These are phyloP conservation scores for Quercus suber DNA, from an alignment of 306 rosid species.

Conservation along the genomic window DNA sequence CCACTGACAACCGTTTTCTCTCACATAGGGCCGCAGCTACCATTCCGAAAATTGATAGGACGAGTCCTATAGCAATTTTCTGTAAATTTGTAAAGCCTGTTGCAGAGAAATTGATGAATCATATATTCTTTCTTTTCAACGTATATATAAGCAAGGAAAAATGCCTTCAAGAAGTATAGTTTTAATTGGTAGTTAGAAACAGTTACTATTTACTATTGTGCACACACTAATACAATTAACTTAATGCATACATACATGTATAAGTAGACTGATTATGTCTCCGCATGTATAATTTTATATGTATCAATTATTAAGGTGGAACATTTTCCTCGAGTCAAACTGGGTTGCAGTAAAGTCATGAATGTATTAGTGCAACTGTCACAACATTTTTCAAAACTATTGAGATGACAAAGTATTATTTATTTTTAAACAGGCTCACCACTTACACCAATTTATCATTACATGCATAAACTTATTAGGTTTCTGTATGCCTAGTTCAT, in stretches of 20 bases:
- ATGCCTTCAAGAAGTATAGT: not conserved
- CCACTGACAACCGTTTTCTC: slow-evolving; percentile 57
- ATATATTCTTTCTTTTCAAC: not conserved
- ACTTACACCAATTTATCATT: too few species aligned
- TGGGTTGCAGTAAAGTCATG: too few species aligned
- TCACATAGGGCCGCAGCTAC: slow-evolving; percentile 61
- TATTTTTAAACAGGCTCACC: too few species aligned
- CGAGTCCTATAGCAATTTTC: slow-evolving; percentile 75
- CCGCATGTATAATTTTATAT: not conserved
- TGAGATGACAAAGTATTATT: too few species aligned
- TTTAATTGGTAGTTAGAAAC: not conserved
- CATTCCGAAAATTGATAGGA: slow-evolving; percentile 68
- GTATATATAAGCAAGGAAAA: not conserved
- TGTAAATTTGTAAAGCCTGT: slow-evolving; percentile 82
- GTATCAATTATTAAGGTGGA: too few species aligned
- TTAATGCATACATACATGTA: not conserved
- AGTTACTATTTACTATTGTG: not conserved
- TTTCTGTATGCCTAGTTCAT: too few species aligned
- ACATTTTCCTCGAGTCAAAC: too few species aligned
- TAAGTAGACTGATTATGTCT: not conserved
- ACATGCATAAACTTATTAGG: too few species aligned
- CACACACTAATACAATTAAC: too few species aligned
- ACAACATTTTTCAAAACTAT: too few species aligned
- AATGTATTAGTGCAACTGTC: too few species aligned
- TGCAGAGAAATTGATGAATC: not conserved